Conservation (phyloP, 257 asterid genomes). For the Buddleja alternifolia region DNA sequence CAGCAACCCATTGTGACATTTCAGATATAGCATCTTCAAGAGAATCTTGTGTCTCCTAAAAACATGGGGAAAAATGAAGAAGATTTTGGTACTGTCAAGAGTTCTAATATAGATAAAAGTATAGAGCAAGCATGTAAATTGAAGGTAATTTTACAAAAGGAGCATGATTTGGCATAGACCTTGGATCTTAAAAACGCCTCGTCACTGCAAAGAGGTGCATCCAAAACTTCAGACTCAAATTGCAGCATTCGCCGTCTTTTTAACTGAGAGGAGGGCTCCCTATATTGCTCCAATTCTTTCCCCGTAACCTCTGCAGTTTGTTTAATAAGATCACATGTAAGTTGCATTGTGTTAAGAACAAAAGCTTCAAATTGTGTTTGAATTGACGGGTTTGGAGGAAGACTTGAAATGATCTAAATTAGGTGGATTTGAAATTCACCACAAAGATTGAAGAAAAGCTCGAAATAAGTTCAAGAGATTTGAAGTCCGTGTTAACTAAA, state of each 20-base stretch:
- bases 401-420: no score
- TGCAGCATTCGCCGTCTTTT: slow-evolving; percentile 74
- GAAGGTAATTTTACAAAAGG: neutral
- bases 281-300: slow-evolving; percentile 43
- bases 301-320: slow-evolving; percentile 40
- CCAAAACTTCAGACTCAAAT: slow-evolving; percentile 55
- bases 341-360: slow-evolving; percentile 1
- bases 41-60: slow-evolving; percentile 62
- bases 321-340: slow-evolving; percentile 10
- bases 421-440: no score
- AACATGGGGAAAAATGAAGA: slow-evolving; percentile 17
- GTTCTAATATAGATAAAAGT: neutral
- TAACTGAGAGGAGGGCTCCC: slow-evolving; percentile 51
- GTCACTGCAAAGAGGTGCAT: slow-evolving; percentile 40
- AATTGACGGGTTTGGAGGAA: no score
- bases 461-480: no score
- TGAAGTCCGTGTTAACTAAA: no score
- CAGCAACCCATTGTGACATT: slow-evolving; percentile 70
- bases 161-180: slow-evolving; percentile 39
- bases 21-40: slow-evolving; percentile 60
- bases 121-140: neutral
- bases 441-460: no score
- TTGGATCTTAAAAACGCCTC: slow-evolving; percentile 52
- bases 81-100: neutral
- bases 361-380: neutral